phyloP scores from a whole-genome alignment of 2,329 filamentous ascomycete species.

The Paramyrothecium roridum region DNA sequence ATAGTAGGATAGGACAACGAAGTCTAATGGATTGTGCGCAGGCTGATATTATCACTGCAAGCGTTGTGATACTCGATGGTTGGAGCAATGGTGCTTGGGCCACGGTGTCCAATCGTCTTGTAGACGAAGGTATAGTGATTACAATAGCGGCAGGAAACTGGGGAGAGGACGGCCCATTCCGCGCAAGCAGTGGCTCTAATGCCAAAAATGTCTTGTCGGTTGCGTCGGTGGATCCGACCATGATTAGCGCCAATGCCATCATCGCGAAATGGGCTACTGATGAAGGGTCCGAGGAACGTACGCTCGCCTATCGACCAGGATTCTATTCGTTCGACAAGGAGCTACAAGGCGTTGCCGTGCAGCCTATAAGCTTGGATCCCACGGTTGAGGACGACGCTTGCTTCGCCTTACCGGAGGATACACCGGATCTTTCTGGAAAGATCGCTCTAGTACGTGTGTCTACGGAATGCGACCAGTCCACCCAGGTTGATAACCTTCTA shows the following conservation, averaged over 20 bases:
- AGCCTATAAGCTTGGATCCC: neutral
- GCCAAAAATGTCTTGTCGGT: conserved; percentile 4
- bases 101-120: conserved; percentile 23
- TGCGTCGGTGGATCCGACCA: conserved; percentile 5
- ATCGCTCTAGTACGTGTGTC: neutral
- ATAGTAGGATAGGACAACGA: conserved; percentile 9
- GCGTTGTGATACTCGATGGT: conserved; percentile 8
- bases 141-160: conserved; percentile 41
- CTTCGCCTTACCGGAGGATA: conserved; percentile 3
- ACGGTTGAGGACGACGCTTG: conserved; percentile 8
- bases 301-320: neutral
- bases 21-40: conserved; percentile 1
- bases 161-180: conserved; percentile 37
- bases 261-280: neutral
- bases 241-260: neutral
- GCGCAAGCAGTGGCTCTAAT: conserved; percentile 8
- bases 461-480: neutral
- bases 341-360: neutral
- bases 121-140: conserved; percentile 35
- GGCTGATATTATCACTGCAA: conserved; percentile 14
- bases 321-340: neutral
- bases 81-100: conserved; percentile 26
- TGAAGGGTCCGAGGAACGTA: neutral
- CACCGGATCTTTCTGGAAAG: neutral
- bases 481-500: neutral